Percentiles rank a stretch among this genome's conserved stretches.
Evolutionary conservation across 1,284 basidiomycete species (phyloP).

Genomic region (Sporisorium iseilematis-ciliati): DNA sequence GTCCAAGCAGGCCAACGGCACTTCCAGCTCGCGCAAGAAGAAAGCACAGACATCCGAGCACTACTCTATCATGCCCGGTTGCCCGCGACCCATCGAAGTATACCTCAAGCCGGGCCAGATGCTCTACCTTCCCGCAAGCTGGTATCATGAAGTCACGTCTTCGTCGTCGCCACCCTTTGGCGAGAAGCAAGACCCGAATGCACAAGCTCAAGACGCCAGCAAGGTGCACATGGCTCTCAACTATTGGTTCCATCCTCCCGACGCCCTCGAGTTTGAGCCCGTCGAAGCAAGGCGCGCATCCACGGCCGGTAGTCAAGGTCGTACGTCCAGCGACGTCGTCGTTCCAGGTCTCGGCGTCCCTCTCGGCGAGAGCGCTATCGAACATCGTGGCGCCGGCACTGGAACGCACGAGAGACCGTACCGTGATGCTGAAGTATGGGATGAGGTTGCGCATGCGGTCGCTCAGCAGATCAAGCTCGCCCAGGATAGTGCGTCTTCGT

Average conservation of each 20-base stretch:
- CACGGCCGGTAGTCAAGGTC: slow-evolving; percentile 5
- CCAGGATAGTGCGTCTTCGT: slow-evolving; percentile 11
- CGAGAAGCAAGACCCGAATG: background rate
- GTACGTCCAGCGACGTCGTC: slow-evolving; percentile 17
- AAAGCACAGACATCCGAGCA: slow-evolving; percentile 17
- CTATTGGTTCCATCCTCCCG: slow-evolving; percentile 69
- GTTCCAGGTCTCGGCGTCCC: slow-evolving; percentile 31
- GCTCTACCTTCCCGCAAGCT: slow-evolving; percentile 68
- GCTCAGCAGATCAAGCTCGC: slow-evolving; percentile 33
- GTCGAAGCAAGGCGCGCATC: slow-evolving; percentile 17
- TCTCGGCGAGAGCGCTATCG: slow-evolving; percentile 31
- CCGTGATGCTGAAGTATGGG: slow-evolving; percentile 64
- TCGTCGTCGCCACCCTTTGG: slow-evolving; percentile 31
- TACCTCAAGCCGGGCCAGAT: slow-evolving; percentile 65
- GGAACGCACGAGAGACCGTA: slow-evolving; percentile 53
- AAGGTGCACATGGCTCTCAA: slow-evolving; percentile 68
- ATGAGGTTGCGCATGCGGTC: slow-evolving; percentile 46
- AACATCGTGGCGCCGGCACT: slow-evolving; percentile 27
- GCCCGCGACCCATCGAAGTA: slow-evolving; percentile 63
- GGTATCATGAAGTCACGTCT: slow-evolving; percentile 69
- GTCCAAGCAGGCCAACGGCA: slow-evolving; percentile 7
- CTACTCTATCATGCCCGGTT: slow-evolving; percentile 33
- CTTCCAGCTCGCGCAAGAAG: background rate
- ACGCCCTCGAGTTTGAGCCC: slow-evolving; percentile 47
- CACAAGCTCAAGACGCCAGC: slow-evolving; percentile 4